Percentiles rank a stretch among this genome's conserved stretches.
phyloP scores from a whole-genome alignment of 768 basidiomycete genomes.

The Asterophora lycoperdoides region DNA sequence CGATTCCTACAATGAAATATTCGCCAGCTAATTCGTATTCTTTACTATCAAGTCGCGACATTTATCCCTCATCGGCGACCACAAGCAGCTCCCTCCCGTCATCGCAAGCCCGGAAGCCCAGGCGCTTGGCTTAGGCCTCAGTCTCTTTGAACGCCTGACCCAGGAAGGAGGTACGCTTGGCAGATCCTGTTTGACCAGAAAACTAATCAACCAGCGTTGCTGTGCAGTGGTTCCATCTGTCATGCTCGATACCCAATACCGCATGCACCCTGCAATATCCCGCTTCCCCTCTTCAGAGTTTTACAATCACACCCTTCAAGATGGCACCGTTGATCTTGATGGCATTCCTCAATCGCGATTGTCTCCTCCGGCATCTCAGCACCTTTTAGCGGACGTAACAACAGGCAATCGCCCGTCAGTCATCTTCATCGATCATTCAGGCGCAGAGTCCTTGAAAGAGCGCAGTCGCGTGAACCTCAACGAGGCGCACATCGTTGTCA shows the following conservation, averaged over 20 bases:
- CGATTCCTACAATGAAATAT: conserved; percentile 8
- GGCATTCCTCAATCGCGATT: conserved; percentile 49
- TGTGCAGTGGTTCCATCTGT: conserved; percentile 73
- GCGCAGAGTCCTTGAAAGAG: conserved; percentile 61
- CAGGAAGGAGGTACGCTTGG: conserved; percentile 67
- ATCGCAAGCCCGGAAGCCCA: conserved; percentile 76
- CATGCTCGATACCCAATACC: conserved; percentile 93
- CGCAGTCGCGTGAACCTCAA: conserved; percentile 73
- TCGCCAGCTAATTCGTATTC: conserved; percentile 8
- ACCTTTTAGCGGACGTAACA: conserved; percentile 37
- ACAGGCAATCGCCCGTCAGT: conserved; percentile 52
- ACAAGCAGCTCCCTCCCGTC: conserved; percentile 91
- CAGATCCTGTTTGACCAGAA: background rate
- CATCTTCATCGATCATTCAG: conserved; percentile 78
- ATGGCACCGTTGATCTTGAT: conserved; percentile 65
- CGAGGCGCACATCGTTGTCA: conserved; percentile 75
- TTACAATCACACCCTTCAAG: conserved; percentile 63
- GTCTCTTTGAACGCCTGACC: conserved; percentile 88
- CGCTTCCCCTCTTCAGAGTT: conserved; percentile 83
- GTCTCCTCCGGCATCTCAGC: conserved; percentile 57
- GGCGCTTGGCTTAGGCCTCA: conserved; percentile 66
- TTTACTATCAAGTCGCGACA: conserved; percentile 58
- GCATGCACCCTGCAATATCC: conserved; percentile 92
- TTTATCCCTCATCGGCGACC: conserved; percentile 90
- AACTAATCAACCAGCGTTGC: background rate